Evolutionary conservation across 2,329 filamentous ascomycete species (phyloP).

Genomic region (Aspergillus udagawae): DNA sequence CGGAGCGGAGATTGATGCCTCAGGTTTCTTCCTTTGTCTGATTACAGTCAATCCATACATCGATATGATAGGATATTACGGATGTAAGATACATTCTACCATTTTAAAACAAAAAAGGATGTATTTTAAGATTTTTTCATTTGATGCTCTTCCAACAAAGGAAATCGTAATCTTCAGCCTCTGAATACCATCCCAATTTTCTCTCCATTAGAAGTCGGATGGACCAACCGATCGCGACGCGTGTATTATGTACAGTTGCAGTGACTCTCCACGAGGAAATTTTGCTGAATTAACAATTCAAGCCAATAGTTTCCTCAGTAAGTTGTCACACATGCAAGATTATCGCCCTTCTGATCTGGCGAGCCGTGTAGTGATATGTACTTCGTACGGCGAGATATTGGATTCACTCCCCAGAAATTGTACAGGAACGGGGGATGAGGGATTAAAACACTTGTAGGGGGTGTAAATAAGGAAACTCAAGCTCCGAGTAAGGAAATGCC

Average conservation of each 20-base stretch:
- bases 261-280: constrained; percentile 2
- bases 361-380: constrained; percentile 24
- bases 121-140: constrained; percentile 10
- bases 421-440: constrained; percentile 27
- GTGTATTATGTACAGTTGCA: constrained; percentile 33
- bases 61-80: neutral
- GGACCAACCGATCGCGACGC: constrained; percentile 16
- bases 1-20: constrained; percentile 17
- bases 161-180: constrained; percentile 28
- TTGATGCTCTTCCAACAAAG: constrained; percentile 27
- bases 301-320: constrained; percentile 6
- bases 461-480: constrained; percentile 1
- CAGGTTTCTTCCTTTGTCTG: neutral
- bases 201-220: constrained; percentile 21
- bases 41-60: neutral
- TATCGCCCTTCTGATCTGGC: constrained; percentile 12
- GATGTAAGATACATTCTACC: no score
- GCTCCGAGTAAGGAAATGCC: constrained; percentile 24
- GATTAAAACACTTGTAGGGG: neutral
- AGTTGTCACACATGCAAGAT: constrained; percentile 11
- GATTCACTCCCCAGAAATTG: constrained; percentile 19
- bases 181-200: constrained; percentile 18
- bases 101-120: neutral
- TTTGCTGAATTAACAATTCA: neutral
- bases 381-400: constrained; percentile 23